Conservation (phyloP, 208 protist species). For the Trypanosomatidae sp. region DNA sequence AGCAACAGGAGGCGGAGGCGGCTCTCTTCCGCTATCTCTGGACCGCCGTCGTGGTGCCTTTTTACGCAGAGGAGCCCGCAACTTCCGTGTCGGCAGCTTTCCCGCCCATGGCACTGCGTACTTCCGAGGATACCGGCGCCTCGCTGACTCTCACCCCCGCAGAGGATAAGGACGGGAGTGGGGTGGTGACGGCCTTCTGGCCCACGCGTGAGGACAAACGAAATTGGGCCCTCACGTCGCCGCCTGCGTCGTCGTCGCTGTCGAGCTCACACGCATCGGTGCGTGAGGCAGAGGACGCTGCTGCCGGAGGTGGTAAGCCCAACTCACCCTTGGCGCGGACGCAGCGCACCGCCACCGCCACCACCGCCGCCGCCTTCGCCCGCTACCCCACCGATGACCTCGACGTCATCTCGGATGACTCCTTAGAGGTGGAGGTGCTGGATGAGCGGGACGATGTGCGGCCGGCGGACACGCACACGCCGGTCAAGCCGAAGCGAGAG, state of each 20-base stretch:
- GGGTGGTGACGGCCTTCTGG: slow-evolving; percentile 18
- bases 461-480: too few species aligned
- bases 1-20: slow-evolving; percentile 5
- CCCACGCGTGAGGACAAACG: background rate
- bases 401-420: slow-evolving; percentile 24
- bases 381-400: background rate
- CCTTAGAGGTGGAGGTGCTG: slow-evolving; percentile 29
- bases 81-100: slow-evolving; percentile 1
- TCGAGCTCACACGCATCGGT: background rate
- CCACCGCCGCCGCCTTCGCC: background rate
- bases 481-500: too few species aligned
- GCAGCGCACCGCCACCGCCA: background rate
- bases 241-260: slow-evolving; percentile 1
- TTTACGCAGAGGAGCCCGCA: slow-evolving; percentile 14
- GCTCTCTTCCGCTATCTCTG: slow-evolving; percentile 44
- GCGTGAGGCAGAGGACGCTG: background rate
- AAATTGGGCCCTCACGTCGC: background rate
- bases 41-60: slow-evolving; percentile 44
- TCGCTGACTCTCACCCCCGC: background rate
- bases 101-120: background rate
- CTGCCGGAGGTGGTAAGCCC: background rate
- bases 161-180: slow-evolving; percentile 22
- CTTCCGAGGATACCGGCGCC: background rate
- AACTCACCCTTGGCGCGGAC: background rate
- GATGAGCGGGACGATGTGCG: too few species aligned